Percentiles rank a stretch among this genome's conserved stretches.
Evolutionary conservation across 106 monocot genomes (phyloP).

Genomic region (Ottelia alismoides): DNA sequence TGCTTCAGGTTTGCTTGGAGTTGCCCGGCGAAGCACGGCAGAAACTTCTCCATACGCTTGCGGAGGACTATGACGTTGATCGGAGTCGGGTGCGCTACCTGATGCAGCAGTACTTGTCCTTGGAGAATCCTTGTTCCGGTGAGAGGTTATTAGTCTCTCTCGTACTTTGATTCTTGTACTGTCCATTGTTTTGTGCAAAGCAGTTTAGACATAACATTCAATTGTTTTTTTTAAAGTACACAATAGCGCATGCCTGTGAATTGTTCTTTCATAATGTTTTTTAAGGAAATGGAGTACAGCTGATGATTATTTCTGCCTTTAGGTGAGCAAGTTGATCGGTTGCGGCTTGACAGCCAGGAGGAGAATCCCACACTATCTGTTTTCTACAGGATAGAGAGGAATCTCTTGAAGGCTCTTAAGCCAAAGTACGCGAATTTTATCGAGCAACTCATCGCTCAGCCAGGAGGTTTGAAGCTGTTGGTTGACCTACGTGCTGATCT

Average conservation of each 20-base stretch:
- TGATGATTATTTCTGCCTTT: not conserved
- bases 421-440: constrained; percentile 54
- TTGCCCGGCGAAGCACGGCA: constrained; percentile 30
- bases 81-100: constrained; percentile 43
- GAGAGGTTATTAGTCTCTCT: not conserved
- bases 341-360: constrained; percentile 6
- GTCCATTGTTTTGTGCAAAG: no score
- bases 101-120: constrained; percentile 62
- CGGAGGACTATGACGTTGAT: constrained; percentile 57
- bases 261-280: no score
- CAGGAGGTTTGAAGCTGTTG: constrained; percentile 70
- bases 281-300: no score
- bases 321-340: constrained; percentile 3
- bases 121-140: constrained; percentile 17
- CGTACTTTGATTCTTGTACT: no score
- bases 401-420: constrained; percentile 49
- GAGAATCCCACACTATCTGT: constrained; percentile 25
- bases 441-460: constrained; percentile 46
- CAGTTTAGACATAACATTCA: no score
- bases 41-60: constrained; percentile 39
- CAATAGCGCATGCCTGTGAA: no score
- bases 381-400: constrained; percentile 63
- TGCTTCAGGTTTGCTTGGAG: constrained; percentile 40
- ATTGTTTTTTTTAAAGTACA: no score
- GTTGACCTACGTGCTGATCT: constrained; percentile 65